Evolutionary conservation across 108 stramenopile genomes (phyloP).

Genomic region (Conticribra weissflogii): DNA sequence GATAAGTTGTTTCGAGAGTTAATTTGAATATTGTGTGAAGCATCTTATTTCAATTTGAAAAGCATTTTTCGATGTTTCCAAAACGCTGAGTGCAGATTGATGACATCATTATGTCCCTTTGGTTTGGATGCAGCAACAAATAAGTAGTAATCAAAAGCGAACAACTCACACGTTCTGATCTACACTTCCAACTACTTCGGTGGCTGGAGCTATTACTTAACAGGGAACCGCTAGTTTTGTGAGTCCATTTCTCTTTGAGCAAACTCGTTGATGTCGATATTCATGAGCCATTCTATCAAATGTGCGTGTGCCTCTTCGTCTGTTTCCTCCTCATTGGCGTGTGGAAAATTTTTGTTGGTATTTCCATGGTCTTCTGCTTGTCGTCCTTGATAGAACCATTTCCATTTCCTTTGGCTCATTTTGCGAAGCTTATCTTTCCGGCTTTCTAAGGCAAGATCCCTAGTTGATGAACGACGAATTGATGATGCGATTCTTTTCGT

Average conservation of each 20-base stretch:
- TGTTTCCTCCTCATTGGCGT: background rate
- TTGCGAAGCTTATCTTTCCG: conserved; percentile 18
- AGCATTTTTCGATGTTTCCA: too few species aligned
- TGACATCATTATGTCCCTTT: too few species aligned
- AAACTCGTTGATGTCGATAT: conserved; percentile 11
- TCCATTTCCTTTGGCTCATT: conserved; percentile 33
- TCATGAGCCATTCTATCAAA: conserved; percentile 21
- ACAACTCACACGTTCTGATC: too few species aligned
- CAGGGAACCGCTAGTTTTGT: background rate
- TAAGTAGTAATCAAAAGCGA: too few species aligned
- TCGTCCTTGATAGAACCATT: conserved; percentile 30
- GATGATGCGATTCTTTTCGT: background rate
- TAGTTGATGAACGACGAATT: conserved; percentile 1
- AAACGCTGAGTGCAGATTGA: too few species aligned
- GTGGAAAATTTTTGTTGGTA: background rate
- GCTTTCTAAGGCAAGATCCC: conserved; percentile 5
- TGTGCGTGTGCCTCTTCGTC: conserved; percentile 6
- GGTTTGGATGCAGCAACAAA: too few species aligned
- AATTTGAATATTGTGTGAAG: too few species aligned
- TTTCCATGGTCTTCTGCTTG: background rate
- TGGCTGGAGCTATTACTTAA: too few species aligned
- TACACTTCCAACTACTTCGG: too few species aligned
- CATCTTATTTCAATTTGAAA: too few species aligned
- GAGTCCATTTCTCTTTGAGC: background rate
- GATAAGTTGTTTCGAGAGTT: too few species aligned